Evolutionary conservation across 2,329 filamentous ascomycete genomes (phyloP).

Genomic region (Arthrobotrys entomopaga): DNA sequence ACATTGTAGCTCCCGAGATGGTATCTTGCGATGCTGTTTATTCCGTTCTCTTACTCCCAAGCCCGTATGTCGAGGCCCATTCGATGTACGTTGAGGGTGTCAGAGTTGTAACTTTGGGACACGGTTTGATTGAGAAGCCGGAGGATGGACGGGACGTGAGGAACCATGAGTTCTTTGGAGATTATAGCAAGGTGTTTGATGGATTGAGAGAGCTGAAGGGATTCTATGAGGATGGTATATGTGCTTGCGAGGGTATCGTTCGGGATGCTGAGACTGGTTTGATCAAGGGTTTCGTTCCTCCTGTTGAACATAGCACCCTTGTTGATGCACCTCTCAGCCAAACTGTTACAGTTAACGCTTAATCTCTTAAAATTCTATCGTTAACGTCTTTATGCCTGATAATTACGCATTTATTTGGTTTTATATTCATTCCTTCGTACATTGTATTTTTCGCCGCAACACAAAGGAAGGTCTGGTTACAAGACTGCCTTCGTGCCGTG

Average conservation of each 20-base stretch:
- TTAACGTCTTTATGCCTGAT: no score
- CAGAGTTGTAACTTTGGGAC: conserved; percentile 71
- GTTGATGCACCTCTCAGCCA: conserved; percentile 34
- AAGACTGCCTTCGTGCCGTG: background rate
- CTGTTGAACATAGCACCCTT: conserved; percentile 22
- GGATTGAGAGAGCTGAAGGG: conserved; percentile 62
- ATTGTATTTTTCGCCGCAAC: no score
- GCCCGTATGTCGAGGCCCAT: conserved; percentile 65
- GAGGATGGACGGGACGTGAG: conserved; percentile 62
- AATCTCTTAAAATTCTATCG: background rate
- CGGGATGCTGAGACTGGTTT: conserved; percentile 63
- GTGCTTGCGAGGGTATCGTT: conserved; percentile 64
- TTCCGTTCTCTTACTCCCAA: conserved; percentile 68
- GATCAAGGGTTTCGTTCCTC: conserved; percentile 58
- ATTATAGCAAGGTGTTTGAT: conserved; percentile 64
- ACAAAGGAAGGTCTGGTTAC: no score
- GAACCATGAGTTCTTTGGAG: conserved; percentile 69
- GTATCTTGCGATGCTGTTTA: conserved; percentile 68
- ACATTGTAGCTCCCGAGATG: conserved; percentile 59
- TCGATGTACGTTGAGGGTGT: conserved; percentile 63
- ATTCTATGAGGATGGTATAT: conserved; percentile 63
- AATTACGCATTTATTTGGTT: no score
- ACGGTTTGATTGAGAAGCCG: conserved; percentile 64
- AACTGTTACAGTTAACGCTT: conserved; percentile 30
- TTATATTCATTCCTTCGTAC: no score